Base-by-base conservation (phyloP, 1,284 basidiomycete species). In the Cutaneotrichosporon sp. region DNA sequence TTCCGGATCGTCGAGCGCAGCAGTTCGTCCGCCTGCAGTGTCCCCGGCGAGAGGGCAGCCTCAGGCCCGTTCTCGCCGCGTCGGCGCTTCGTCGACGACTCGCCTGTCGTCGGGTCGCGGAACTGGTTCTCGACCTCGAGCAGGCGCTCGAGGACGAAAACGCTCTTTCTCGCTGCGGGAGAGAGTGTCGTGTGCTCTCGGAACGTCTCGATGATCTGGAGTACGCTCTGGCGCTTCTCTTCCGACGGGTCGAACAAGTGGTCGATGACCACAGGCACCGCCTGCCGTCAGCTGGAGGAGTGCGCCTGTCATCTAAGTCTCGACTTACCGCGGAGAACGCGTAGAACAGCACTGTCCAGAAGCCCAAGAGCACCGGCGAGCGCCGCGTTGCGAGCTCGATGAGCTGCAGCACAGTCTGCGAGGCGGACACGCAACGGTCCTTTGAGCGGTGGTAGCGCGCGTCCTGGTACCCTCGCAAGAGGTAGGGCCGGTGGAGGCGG, bases 341-440 rank as follows among this genome's bases (percentile, higher is more conserved):
- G 27, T 62, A 67, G 53, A 67, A 67, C 10, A 62, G 58, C 13
- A 64, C 53, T 9, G 62, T 54, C 66, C 66, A 67, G 27, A 64
- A 62, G 20, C 22, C 54, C 10, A 67, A 53, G 46, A 67, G 45
- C 24, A 54, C 53, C 0, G 66, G 63, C 6, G 46, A 47, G 0
- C 66, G 57, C 3, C 22, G 34, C 29, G 51, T 57, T 8, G 63
- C 66, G 1, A 67, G 45, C 47, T 64, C 63, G 13, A 67, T 33
- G 1, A 67, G 60, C 3, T 56, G 47, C 7, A 67, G 58, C 1
- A 67, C 47, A 7, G 24, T 47, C 20, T 50, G 53, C 0, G 66
- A 43, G 18, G 60, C 38, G 9, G 59, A 20, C 16, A 67, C 58
- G 50, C 62, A 64, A 4, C 66, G 66, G 2, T 60, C 53, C 51